Base-by-base conservation (phyloP, 225 moss, liverwort and hornwort genomes). In the Physcomitrellopsis africana region DNA sequence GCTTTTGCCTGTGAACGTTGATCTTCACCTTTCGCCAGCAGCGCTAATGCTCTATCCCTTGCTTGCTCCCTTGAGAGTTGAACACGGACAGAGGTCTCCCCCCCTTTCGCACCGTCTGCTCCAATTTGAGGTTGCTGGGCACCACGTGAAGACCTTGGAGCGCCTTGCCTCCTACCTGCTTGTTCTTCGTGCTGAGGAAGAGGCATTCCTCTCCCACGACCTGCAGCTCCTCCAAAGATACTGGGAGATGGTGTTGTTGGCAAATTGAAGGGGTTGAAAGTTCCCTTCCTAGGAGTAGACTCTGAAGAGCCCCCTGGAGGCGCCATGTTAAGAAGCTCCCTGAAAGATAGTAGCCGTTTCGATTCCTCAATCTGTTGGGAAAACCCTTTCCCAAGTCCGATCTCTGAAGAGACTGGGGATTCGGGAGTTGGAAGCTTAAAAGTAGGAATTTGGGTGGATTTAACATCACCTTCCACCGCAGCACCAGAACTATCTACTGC, bases 31-130 rank as follows among this genome's bases (percentile, higher is more conserved):
- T 86, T 81, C 0, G 67, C 81, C 51, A 89, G 68, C 47, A 89
- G 68, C 45, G 83, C 77, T 65, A 89, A 19, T 6, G 88, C 88
- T 72, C 88, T 72, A 24, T 68, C 79, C 63, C 88, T 83, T 14
- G 85, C 85, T 81, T 89, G 81, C 83, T 86, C 85, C 72, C 85
- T 79, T 41, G 83, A 86, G 49, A 83, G 81, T 23, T 83, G 83
- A 52, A 48, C 29, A 44, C 65, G 80, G 10, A 73, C 54, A 41
- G 70, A 1, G 46, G 54, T 60, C 56, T 59, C 73, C 46, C 75
- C 65, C 47, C 8, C 68, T 69, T 56, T 70, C 22, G 57, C 45
- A 42, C 57, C 44, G 22, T 69, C 79, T 41, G 73, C 70, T 72
- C 63, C 49, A 10, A 85, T 69, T 51, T 78, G 70, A 70, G 51